These are phyloP conservation scores for Glycyrrhiza uralensis DNA, from an alignment of 306 rosid genomes.

Conservation along the genomic window DNA sequence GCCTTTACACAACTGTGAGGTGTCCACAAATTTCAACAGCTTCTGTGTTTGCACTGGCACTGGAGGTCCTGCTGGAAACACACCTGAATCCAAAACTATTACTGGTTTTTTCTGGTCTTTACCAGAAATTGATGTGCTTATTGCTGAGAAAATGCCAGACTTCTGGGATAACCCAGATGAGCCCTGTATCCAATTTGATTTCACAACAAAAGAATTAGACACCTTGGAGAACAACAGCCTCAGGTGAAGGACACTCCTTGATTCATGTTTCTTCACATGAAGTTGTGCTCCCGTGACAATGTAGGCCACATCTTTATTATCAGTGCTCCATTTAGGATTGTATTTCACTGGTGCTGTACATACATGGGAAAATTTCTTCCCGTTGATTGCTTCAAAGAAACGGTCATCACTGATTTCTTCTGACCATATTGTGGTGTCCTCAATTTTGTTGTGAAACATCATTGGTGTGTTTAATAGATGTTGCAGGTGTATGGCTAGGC, in stretches of 20 bases:
- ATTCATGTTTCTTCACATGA: conserved; percentile 50
- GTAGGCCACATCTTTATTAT: conserved; percentile 35
- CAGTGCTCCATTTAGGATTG: conserved; percentile 49
- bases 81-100: conserved; percentile 72
- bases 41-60: conserved; percentile 54
- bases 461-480: conserved; percentile 61
- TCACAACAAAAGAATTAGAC: conserved; percentile 39
- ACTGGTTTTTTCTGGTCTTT: conserved; percentile 38
- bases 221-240: conserved; percentile 67
- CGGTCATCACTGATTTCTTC: conserved; percentile 49
- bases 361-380: conserved; percentile 65
- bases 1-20: conserved; percentile 59
- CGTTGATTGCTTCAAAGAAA: conserved; percentile 54
- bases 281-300: conserved; percentile 92
- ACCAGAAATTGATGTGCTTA: conserved; percentile 61
- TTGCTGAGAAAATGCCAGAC: conserved; percentile 60
- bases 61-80: conserved; percentile 82
- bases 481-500: conserved; percentile 86
- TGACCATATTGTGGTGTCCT: conserved; percentile 55
- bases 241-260: conserved; percentile 68
- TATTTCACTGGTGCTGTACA: conserved; percentile 69
- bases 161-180: conserved; percentile 52
- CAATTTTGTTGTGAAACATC: conserved; percentile 46
- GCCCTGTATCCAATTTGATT: conserved; percentile 56
- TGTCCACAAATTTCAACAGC: conserved; percentile 69